These are phyloP conservation scores for Pseudocercospora crystallina DNA, from an alignment of 2,329 filamentous ascomycete species.

Conservation along the genomic window DNA sequence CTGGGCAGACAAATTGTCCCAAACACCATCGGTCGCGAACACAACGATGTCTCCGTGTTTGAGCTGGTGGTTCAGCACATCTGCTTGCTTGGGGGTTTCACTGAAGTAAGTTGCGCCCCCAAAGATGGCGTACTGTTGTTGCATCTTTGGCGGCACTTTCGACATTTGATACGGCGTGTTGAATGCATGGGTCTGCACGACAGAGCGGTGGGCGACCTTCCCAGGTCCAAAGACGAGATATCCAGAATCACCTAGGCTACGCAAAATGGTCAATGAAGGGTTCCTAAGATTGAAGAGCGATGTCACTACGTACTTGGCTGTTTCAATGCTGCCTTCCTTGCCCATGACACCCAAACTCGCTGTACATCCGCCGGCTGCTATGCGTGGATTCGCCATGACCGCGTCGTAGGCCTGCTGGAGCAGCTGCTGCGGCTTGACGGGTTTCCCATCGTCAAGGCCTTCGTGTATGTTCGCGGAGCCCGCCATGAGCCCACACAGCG, in stretches of 20 bases:
- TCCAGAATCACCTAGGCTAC: constrained; percentile 81
- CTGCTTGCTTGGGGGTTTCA: constrained; percentile 81
- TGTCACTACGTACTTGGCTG: constrained; percentile 66
- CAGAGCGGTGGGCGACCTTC: constrained; percentile 78
- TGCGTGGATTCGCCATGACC: constrained; percentile 69
- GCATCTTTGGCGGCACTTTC: constrained; percentile 76
- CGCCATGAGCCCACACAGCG: constrained; percentile 91
- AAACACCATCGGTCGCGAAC: constrained; percentile 91
- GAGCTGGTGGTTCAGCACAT: constrained; percentile 71
- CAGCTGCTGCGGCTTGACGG: constrained; percentile 58
- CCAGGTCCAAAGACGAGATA: constrained; percentile 85
- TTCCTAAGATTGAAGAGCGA: not conserved
- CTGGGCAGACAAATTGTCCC: constrained; percentile 91
- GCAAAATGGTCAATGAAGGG: not conserved
- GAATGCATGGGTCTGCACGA: constrained; percentile 91
- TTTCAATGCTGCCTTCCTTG: constrained; percentile 72
- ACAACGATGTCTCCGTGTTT: constrained; percentile 91
- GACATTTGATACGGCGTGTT: constrained; percentile 96
- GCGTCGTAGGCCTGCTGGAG: constrained; percentile 83
- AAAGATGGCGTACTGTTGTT: constrained; percentile 77
- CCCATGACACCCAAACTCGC: constrained; percentile 81
- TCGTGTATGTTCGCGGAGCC: constrained; percentile 44
- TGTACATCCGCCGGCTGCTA: constrained; percentile 84
- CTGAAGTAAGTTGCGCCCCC: constrained; percentile 68
- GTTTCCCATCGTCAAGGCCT: constrained; percentile 25